Conservation (phyloP, 805 yeast genomes). For the Kregervanrija fluxuum region DNA sequence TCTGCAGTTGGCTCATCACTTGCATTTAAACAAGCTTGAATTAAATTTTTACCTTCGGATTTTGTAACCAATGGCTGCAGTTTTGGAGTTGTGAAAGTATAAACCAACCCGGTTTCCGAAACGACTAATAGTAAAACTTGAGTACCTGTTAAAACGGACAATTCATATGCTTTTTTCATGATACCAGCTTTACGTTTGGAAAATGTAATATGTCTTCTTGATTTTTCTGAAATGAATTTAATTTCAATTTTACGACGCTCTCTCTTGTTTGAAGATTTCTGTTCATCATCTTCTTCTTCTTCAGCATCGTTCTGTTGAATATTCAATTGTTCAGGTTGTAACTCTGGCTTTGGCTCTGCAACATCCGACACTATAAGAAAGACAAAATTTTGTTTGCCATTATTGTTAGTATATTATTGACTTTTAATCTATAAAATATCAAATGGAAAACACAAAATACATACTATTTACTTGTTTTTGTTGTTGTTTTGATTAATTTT, state of each 20-base stretch:
- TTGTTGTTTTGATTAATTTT: not conserved
- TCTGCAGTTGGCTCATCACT: constrained; percentile 73
- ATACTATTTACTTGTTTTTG: constrained; percentile 1
- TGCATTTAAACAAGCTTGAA: constrained; percentile 94
- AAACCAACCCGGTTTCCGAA: constrained; percentile 96
- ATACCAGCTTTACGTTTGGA: constrained; percentile 98
- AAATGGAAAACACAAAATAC: too few species aligned
- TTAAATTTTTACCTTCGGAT: constrained; percentile 93
- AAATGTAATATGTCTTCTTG: constrained; percentile 95
- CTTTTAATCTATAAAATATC: too few species aligned
- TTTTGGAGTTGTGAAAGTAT: constrained; percentile 98
- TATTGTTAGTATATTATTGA: not conserved
- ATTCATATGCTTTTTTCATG: constrained; percentile 99
- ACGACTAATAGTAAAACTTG: constrained; percentile 93
- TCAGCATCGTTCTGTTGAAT: constrained; percentile 26
- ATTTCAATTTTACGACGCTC: constrained; percentile 89
- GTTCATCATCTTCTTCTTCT: constrained; percentile 48
- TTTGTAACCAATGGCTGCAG: constrained; percentile 96
- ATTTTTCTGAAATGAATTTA: constrained; percentile 94
- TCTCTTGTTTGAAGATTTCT: constrained; percentile 41
- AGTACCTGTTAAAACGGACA: constrained; percentile 94
- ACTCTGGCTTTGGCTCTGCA: constrained; percentile 2
- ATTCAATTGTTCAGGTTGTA: not conserved
- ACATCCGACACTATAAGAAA: not conserved
- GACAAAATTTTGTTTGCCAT: not conserved